Evolutionary conservation across 164 flowering plant species (phyloP).

Genomic region (Sedum album): DNA sequence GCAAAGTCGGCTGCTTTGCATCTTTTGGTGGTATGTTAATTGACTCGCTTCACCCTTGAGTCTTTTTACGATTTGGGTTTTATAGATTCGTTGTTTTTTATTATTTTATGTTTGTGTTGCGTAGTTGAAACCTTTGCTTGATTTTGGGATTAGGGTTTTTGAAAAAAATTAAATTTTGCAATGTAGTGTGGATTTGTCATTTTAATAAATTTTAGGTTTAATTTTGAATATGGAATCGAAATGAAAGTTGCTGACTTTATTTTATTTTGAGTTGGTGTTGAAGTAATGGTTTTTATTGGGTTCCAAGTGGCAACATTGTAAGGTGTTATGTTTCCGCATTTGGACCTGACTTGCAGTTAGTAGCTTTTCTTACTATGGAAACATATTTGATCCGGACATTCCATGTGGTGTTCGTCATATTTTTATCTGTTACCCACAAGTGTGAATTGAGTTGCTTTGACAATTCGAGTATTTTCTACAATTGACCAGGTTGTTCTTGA

Average conservation of each 20-base stretch:
- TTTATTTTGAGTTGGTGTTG: not conserved
- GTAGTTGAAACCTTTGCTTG: not conserved
- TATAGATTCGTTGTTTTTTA: not conserved
- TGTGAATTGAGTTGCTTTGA: not conserved
- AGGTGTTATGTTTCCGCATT: not conserved
- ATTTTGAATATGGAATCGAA: not conserved
- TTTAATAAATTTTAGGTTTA: not conserved
- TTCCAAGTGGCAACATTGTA: not conserved
- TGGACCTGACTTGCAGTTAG: not conserved
- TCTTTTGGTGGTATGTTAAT: too few species aligned
- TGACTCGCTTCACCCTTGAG: slow-evolving; percentile 25
- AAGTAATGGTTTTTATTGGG: not conserved
- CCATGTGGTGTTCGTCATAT: not conserved
- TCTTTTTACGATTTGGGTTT: slow-evolving; percentile 20
- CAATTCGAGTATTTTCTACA: not conserved
- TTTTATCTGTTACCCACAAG: not conserved
- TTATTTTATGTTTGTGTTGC: not conserved
- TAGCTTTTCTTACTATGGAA: not conserved
- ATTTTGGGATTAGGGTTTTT: not conserved
- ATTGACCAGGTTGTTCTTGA: not conserved
- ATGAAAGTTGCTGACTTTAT: not conserved
- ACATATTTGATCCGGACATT: not conserved
- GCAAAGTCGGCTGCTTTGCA: not conserved
- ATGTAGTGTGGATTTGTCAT: not conserved
- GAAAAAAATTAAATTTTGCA: not conserved